Conservation (phyloP, 345 rosid genomes). For the Eucalyptus fibrosa region DNA sequence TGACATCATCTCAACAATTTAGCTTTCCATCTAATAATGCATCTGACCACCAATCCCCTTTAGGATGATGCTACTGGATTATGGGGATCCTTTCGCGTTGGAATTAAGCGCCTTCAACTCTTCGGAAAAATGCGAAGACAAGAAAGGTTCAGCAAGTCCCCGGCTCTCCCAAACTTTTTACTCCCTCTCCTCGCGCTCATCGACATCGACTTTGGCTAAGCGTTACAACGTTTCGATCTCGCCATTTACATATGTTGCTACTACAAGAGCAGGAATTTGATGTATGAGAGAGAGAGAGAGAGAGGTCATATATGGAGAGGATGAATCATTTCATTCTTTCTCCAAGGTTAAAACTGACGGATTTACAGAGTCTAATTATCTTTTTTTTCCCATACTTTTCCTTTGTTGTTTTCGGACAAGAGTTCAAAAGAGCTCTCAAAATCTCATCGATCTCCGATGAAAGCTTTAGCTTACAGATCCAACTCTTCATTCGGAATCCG, state of each 20-base stretch:
- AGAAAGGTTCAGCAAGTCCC: neutral
- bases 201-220: neutral
- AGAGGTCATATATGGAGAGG: neutral
- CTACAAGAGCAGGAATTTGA: neutral
- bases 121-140: neutral
- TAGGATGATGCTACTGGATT: neutral
- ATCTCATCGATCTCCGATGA: neutral
- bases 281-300: neutral
- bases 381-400: neutral
- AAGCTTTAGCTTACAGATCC: neutral
- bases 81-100: neutral
- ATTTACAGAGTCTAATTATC: neutral
- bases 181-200: neutral
- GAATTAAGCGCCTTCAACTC: neutral
- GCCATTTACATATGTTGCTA: neutral
- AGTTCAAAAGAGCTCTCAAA: neutral
- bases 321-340: neutral
- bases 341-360: neutral
- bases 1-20: neutral
- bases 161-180: neutral
- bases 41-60: neutral
- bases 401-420: neutral
- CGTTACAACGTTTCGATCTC: neutral
- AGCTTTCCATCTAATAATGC: neutral
- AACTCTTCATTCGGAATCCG: constrained; percentile 23